Conservation (phyloP, 2,329 filamentous ascomycete species). For the Hyphodiscus sp. region DNA sequence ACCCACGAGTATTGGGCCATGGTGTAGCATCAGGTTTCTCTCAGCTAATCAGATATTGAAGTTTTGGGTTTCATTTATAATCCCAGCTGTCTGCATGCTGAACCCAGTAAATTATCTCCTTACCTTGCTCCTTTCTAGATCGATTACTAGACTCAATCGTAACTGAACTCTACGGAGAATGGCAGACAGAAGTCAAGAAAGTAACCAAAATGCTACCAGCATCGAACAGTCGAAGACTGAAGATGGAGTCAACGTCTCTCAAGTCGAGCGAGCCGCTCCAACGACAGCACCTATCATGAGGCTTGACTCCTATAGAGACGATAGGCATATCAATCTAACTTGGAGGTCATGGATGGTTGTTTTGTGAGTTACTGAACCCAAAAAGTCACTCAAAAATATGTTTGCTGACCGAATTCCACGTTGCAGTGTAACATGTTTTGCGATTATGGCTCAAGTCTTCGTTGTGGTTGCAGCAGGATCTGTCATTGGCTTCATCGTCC, state of each 20-base stretch:
- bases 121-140: no score
- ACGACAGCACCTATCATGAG: conserved; percentile 8
- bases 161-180: not conserved
- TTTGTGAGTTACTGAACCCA: conserved; percentile 31
- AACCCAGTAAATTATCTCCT: no score
- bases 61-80: not conserved
- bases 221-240: conserved; percentile 6
- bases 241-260: conserved; percentile 5
- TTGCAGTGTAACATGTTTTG: conserved; percentile 40
- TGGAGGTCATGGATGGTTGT: conserved; percentile 50
- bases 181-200: not conserved
- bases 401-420: conserved; percentile 17
- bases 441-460: conserved; percentile 48
- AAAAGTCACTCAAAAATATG: conserved; percentile 20
- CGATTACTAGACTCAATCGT: no score
- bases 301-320: conserved; percentile 22
- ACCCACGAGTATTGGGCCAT: not conserved
- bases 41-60: not conserved
- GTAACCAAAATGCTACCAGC: not conserved
- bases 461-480: conserved; percentile 49
- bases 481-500: conserved; percentile 49
- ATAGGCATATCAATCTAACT: conserved; percentile 40
- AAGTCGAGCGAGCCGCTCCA: conserved; percentile 8
- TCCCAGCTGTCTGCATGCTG: not conserved
- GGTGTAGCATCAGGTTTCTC: not conserved